These are phyloP conservation scores for Cicer chorassanicum DNA, from an alignment of 306 rosid species.

Conservation along the genomic window DNA sequence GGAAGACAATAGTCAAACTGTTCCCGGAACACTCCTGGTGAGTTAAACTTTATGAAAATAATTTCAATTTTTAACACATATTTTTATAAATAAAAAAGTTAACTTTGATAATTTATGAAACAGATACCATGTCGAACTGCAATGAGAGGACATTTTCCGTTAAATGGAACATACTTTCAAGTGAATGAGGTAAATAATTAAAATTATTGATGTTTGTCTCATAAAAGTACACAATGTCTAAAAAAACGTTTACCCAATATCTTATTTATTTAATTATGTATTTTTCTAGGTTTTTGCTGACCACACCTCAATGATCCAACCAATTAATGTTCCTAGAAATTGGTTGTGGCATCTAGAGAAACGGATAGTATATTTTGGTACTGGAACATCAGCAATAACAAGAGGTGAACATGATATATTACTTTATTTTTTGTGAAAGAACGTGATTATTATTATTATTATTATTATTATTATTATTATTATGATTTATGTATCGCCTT, in stretches of 20 bases:
- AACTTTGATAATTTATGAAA: conserved; percentile 20
- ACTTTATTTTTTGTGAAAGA: neutral
- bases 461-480: no score
- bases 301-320: conserved; percentile 53
- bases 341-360: conserved; percentile 54
- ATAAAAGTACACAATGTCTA: neutral
- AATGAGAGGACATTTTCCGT: conserved; percentile 62
- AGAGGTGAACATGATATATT: conserved; percentile 47
- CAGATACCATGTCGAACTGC: conserved; percentile 81
- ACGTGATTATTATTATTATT: no score
- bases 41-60: conserved; percentile 36
- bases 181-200: conserved; percentile 65
- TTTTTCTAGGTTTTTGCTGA: conserved; percentile 66
- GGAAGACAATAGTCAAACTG: conserved; percentile 47
- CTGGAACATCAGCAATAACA: conserved; percentile 51
- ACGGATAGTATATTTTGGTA: conserved; percentile 55
- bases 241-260: neutral
- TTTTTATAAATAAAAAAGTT: neutral
- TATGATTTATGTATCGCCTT: no score
- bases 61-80: neutral
- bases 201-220: neutral
- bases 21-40: conserved; percentile 72
- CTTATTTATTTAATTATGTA: no score
- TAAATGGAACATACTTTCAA: conserved; percentile 85
- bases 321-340: conserved; percentile 58